Percentiles rank a stretch among this genome's conserved stretches.
phyloP scores from a whole-genome alignment of 2,329 filamentous ascomycete genomes.

The Leptographium lundbergii region DNA sequence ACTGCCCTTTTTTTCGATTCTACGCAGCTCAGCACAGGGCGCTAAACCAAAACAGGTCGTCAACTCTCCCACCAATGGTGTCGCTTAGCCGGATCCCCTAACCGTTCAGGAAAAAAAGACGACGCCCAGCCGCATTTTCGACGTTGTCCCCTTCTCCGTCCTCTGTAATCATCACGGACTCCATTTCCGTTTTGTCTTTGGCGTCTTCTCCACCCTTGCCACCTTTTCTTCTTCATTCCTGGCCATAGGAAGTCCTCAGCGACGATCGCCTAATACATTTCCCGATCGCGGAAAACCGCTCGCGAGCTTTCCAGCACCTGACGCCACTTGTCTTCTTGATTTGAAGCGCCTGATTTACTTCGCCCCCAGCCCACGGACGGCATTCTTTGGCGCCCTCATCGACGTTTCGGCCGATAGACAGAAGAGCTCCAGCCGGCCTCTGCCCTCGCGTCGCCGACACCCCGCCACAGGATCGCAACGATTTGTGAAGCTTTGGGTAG shows the following conservation, averaged over 20 bases:
- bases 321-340: not conserved
- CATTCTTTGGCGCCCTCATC: not conserved
- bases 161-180: conserved; percentile 4
- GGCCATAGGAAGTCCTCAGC: conserved; percentile 7
- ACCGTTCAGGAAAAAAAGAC: conserved; percentile 10
- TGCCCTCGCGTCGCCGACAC: not conserved
- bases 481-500: not conserved
- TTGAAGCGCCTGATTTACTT: not conserved
- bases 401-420: not conserved
- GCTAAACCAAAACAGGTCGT: conserved; percentile 7
- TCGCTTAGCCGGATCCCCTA: conserved; percentile 1
- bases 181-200: not conserved
- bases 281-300: not conserved
- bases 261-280: not conserved
- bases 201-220: not conserved
- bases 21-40: conserved; percentile 2
- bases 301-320: not conserved
- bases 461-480: not conserved
- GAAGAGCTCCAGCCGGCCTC: not conserved
- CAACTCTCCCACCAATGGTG: conserved; percentile 6
- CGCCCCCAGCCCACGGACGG: not conserved
- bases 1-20: not conserved
- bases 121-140: conserved; percentile 11
- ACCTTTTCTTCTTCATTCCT: conserved; percentile 5
- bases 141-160: conserved; percentile 6